phyloP scores from a whole-genome alignment of 305 asterid species.

The Fraxinus nigra region DNA sequence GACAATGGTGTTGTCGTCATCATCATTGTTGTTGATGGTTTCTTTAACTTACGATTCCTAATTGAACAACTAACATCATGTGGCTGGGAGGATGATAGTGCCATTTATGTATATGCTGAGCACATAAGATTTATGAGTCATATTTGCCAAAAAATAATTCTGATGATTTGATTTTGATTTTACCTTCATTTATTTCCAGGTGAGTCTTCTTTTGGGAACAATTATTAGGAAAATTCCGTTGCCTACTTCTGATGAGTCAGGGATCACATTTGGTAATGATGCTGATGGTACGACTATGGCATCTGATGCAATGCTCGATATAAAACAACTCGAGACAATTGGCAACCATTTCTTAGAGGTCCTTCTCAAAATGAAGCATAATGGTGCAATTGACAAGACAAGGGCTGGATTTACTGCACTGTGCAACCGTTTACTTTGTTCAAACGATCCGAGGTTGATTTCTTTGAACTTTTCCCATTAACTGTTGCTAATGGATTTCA shows the following conservation, averaged over 20 bases:
- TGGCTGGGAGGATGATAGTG: conserved; percentile 11
- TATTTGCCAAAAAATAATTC: neutral
- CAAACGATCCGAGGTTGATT: conserved; percentile 80
- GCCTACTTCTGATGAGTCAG: conserved; percentile 63
- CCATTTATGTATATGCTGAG: neutral
- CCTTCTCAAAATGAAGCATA: conserved; percentile 96
- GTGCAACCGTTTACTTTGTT: conserved; percentile 94
- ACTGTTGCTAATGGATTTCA: conserved; percentile 12
- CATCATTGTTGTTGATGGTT: neutral
- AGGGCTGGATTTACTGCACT: conserved; percentile 99
- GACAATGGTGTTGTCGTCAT: conserved; percentile 14
- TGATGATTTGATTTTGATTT: conserved; percentile 12
- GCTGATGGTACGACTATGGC: conserved; percentile 27
- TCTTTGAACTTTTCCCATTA: conserved; percentile 8
- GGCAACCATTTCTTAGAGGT: conserved; percentile 96
- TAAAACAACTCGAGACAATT: conserved; percentile 85
- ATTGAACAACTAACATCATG: conserved; percentile 4
- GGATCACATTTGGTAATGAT: conserved; percentile 27
- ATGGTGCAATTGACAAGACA: conserved; percentile 96
- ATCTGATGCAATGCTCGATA: conserved; percentile 65
- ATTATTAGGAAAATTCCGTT: conserved; percentile 85
- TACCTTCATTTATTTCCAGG: conserved; percentile 45
- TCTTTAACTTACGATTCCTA: conserved; percentile 13
- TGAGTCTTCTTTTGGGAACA: conserved; percentile 95
- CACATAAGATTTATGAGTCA: neutral